Percentiles rank a stretch among this genome's conserved stretches.
Conservation (phyloP, 495 filamentous ascomycete genomes). For the Aspergillus carlsbadensis region DNA sequence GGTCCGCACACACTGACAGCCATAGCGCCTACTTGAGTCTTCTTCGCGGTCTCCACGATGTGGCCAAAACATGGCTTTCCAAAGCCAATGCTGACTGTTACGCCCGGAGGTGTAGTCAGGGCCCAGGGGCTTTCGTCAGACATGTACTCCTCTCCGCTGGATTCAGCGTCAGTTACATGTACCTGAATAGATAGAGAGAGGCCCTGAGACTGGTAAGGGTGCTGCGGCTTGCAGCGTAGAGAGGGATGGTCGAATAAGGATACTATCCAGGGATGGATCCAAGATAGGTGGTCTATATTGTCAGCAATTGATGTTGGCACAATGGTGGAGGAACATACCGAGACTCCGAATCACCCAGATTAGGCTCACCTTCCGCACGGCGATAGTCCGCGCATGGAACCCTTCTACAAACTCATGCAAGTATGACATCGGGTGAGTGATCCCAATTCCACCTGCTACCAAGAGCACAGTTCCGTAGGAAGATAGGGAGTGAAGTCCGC, state of each 20-base stretch:
- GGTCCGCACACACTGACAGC: slow-evolving; percentile 48
- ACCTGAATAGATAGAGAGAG: slow-evolving; percentile 38
- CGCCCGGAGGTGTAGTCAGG: slow-evolving; percentile 25
- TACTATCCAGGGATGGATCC: slow-evolving; percentile 47
- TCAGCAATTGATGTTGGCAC: not conserved
- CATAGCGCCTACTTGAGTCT: slow-evolving; percentile 41
- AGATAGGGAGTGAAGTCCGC: slow-evolving; percentile 48
- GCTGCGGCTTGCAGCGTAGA: slow-evolving; percentile 26
- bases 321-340: slow-evolving; percentile 22
- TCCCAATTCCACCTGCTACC: slow-evolving; percentile 59
- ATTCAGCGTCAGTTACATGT: slow-evolving; percentile 31
- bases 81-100: slow-evolving; percentile 29
- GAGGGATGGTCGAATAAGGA: slow-evolving; percentile 37
- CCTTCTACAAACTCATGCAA: slow-evolving; percentile 48
- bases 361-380: slow-evolving; percentile 42
- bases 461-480: slow-evolving; percentile 56
- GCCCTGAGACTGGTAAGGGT: slow-evolving; percentile 32
- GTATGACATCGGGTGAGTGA: slow-evolving; percentile 58
- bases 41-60: slow-evolving; percentile 36
- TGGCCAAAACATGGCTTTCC: slow-evolving; percentile 36
- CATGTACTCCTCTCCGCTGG: slow-evolving; percentile 29
- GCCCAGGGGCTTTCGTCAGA: slow-evolving; percentile 34
- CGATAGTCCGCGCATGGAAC: slow-evolving; percentile 36
- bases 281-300: slow-evolving; percentile 37
- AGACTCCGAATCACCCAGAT: slow-evolving; percentile 44